phyloP scores from a whole-genome alignment of 148 eudicot genomes.

The Rhododendron henanense region DNA sequence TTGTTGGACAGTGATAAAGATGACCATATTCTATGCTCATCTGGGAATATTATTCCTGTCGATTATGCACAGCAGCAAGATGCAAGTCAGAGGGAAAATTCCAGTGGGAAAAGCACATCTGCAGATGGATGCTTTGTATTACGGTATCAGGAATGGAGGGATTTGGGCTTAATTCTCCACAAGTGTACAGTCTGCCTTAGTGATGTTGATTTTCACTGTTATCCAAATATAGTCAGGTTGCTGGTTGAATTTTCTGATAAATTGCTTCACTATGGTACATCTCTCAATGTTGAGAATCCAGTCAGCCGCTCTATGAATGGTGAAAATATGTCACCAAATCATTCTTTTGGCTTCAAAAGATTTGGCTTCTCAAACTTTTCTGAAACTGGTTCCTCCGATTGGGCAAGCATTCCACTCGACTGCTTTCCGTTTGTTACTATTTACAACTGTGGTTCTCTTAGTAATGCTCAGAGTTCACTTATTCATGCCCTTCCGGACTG shows the following conservation, averaged over 20 bases:
- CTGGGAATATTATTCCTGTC: slow-evolving; percentile 20
- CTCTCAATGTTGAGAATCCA: slow-evolving; percentile 29
- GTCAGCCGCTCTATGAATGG: slow-evolving; percentile 16
- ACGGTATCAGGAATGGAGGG: slow-evolving; percentile 35
- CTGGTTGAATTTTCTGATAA: slow-evolving; percentile 50
- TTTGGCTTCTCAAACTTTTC: slow-evolving; percentile 56
- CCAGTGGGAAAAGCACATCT: slow-evolving; percentile 18
- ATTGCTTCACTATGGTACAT: slow-evolving; percentile 23
- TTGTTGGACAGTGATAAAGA: slow-evolving; percentile 23
- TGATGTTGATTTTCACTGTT: slow-evolving; percentile 66
- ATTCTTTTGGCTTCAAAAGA: slow-evolving; percentile 31
- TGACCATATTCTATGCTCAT: slow-evolving; percentile 44
- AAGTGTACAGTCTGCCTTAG: slow-evolving; percentile 32
- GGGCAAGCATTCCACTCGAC: slow-evolving; percentile 43
- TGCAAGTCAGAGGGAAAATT: slow-evolving; percentile 12
- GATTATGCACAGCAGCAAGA: slow-evolving; percentile 16
- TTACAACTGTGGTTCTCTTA: slow-evolving; percentile 35
- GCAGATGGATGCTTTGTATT: slow-evolving; percentile 45
- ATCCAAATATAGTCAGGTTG: slow-evolving; percentile 57
- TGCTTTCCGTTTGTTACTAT: slow-evolving; percentile 58
- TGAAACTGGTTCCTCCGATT: slow-evolving; percentile 42
- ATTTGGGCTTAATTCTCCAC: slow-evolving; percentile 19
- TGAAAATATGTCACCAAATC: slow-evolving; percentile 22
- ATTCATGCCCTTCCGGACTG: slow-evolving; percentile 37
- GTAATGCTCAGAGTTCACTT: slow-evolving; percentile 32